Evolutionary conservation across 306 rosid genomes (phyloP).

Genomic region (Vigna angularis): DNA sequence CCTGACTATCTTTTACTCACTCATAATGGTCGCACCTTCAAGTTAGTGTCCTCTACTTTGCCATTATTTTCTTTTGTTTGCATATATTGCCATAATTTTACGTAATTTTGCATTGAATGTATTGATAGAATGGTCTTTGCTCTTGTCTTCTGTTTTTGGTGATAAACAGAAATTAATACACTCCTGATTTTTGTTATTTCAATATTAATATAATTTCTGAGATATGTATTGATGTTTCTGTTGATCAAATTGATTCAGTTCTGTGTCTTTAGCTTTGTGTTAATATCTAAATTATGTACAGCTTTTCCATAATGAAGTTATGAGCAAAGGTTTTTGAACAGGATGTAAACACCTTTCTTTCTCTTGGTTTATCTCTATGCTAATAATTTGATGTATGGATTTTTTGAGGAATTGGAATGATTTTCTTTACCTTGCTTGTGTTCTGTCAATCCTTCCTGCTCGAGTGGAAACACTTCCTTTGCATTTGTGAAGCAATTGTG

Average conservation of each 20-base stretch:
- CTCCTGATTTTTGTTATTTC: conserved; percentile 1
- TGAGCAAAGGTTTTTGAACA: not conserved
- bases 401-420: not conserved
- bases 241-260: not conserved
- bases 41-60: conserved; percentile 64
- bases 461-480: not conserved
- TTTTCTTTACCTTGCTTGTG: not conserved
- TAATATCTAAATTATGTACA: not conserved
- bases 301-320: not conserved
- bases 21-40: conserved; percentile 93
- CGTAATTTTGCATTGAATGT: conserved; percentile 12
- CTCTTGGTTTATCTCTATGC: not conserved
- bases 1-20: conserved; percentile 89
- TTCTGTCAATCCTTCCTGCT: conserved; percentile 19
- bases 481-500: conserved; percentile 15
- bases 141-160: not conserved
- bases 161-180: not conserved
- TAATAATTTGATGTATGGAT: not conserved
- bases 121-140: conserved; percentile 20
- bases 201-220: not conserved
- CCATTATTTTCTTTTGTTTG: conserved; percentile 28
- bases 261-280: not conserved
- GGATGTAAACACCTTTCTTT: not conserved
- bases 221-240: not conserved
- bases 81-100: conserved; percentile 16